Conservation (phyloP, 2,329 filamentous ascomycete genomes). For the Ceratocystis colombiana region DNA sequence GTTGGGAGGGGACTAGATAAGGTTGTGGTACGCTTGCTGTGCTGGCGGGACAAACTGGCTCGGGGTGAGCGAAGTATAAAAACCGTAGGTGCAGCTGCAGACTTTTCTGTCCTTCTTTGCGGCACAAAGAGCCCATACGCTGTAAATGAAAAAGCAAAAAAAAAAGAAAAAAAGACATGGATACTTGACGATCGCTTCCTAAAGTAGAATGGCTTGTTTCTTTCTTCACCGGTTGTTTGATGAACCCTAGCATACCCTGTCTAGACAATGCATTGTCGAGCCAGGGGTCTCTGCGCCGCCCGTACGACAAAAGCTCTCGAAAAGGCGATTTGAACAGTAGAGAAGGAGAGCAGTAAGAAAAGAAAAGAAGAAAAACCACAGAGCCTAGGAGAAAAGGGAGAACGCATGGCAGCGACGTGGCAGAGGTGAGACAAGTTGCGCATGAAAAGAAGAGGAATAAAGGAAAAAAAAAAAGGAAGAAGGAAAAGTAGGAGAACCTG, state of each 20-base stretch:
- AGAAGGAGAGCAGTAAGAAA: too few species aligned
- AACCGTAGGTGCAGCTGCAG: neutral
- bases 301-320: neutral
- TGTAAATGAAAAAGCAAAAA: neutral
- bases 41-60: neutral
- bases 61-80: neutral
- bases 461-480: neutral
- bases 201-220: neutral
- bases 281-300: neutral
- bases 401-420: neutral
- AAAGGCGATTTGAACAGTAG: too few species aligned
- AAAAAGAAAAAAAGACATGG: neutral
- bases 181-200: neutral
- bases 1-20: neutral
- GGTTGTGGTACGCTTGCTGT: neutral
- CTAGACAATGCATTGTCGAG: constrained; percentile 11
- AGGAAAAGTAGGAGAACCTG: neutral
- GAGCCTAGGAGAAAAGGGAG: neutral
- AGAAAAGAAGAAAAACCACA: neutral
- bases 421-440: neutral
- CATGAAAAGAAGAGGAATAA: neutral
- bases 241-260: neutral
- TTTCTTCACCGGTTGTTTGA: constrained; percentile 8
- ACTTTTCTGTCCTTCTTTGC: neutral
- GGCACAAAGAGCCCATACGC: neutral